A percentile compares a stretch with the other conserved stretches of the same genome.
Evolutionary conservation across 805 yeast species (phyloP).

Genomic region (Yamadazyma tumulicola): DNA sequence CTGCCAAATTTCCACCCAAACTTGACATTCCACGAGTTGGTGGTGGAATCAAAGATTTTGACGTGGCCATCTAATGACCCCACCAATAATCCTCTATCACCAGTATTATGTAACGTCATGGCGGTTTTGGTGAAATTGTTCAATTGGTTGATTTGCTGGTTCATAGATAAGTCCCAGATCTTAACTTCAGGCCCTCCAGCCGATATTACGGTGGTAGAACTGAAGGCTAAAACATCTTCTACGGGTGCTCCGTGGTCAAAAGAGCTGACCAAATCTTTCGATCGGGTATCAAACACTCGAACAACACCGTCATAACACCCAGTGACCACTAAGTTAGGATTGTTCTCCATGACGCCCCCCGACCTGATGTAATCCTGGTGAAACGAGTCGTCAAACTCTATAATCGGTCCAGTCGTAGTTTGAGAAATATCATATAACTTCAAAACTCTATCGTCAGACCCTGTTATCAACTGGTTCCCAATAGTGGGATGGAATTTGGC

Average conservation of each 20-base stretch:
- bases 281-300: constrained; percentile 79
- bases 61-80: constrained; percentile 98
- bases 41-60: constrained; percentile 79
- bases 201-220: constrained; percentile 71
- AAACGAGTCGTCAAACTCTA: constrained; percentile 54
- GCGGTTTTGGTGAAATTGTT: constrained; percentile 92
- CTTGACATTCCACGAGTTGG: constrained; percentile 77
- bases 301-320: constrained; percentile 93
- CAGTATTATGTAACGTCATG: constrained; percentile 73
- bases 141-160: constrained; percentile 65
- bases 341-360: constrained; percentile 70
- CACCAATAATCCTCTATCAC: constrained; percentile 77
- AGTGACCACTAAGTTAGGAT: constrained; percentile 77
- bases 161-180: constrained; percentile 89
- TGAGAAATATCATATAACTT: constrained; percentile 85
- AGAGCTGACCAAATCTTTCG: constrained; percentile 53
- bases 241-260: constrained; percentile 75
- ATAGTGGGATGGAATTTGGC: constrained; percentile 84
- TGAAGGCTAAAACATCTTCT: constrained; percentile 75
- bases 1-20: constrained; percentile 95
- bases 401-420: constrained; percentile 63
- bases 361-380: constrained; percentile 89
- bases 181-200: constrained; percentile 80
- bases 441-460: constrained; percentile 86
- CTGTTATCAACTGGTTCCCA: constrained; percentile 74